Percentiles rank a stretch among this genome's conserved stretches.
phyloP scores from a whole-genome alignment of 2,329 filamentous ascomycete genomes.

The Aphanoascus verrucosus region DNA sequence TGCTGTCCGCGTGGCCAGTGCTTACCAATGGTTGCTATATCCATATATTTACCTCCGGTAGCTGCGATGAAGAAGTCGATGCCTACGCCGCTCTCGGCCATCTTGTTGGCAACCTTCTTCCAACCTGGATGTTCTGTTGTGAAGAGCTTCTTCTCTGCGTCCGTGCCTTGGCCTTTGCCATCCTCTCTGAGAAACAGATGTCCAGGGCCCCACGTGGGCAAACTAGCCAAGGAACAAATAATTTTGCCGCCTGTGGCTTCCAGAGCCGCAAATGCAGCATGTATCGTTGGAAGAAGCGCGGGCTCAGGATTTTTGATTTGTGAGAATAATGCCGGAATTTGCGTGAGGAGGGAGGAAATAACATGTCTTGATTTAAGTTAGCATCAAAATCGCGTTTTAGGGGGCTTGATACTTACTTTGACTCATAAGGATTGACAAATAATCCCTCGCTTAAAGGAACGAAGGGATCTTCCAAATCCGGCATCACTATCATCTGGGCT shows the following conservation, averaged over 20 bases:
- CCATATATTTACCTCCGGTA: conserved; percentile 79
- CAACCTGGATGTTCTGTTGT: conserved; percentile 81
- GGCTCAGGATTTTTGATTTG: conserved; percentile 83
- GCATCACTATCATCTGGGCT: conserved; percentile 98
- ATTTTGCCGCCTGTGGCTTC: conserved; percentile 85
- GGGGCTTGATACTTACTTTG: conserved; percentile 45
- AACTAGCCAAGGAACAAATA: conserved; percentile 71
- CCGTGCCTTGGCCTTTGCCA: conserved; percentile 71
- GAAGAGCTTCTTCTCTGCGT: conserved; percentile 84
- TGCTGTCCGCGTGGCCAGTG: conserved; percentile 12
- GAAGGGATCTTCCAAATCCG: conserved; percentile 93
- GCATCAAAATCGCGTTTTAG: not conserved
- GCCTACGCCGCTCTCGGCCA: conserved; percentile 78
- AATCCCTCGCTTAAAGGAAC: conserved; percentile 82
- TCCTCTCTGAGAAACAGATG: conserved; percentile 78
- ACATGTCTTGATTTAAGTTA: conserved; percentile 43
- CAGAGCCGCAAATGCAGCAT: conserved; percentile 72
- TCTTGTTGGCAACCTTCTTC: conserved; percentile 74
- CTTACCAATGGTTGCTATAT: conserved; percentile 80
- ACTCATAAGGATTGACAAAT: conserved; percentile 89
- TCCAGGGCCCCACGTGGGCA: conserved; percentile 87
- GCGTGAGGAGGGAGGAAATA: conserved; percentile 75
- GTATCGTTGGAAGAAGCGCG: conserved; percentile 71
- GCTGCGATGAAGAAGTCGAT: conserved; percentile 91
- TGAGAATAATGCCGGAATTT: conserved; percentile 77